A percentile compares a stretch with the other conserved stretches of the same genome.
Conservation (phyloP, 2,329 filamentous ascomycete species). For the Fusarium redolens region DNA sequence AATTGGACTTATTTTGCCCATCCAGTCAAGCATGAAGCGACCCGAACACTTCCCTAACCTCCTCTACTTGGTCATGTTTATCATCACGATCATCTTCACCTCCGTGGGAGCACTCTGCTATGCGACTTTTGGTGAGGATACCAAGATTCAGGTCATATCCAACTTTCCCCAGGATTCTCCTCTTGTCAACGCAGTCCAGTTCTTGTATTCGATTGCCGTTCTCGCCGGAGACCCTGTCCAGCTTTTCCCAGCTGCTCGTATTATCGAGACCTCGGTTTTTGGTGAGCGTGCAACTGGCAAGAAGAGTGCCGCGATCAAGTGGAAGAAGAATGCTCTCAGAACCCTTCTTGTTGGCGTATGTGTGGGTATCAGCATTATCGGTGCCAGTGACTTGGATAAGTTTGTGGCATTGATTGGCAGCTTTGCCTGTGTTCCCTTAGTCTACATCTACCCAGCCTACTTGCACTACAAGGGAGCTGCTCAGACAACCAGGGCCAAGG, state of each 20-base stretch:
- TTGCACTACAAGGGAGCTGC: constrained; percentile 77
- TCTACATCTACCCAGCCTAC: constrained; percentile 81
- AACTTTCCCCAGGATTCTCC: constrained; percentile 78
- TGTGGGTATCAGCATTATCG: constrained; percentile 69
- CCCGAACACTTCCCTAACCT: constrained; percentile 75
- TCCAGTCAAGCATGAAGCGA: constrained; percentile 79
- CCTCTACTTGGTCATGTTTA: constrained; percentile 75
- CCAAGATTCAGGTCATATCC: constrained; percentile 79
- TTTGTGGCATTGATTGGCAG: constrained; percentile 80
- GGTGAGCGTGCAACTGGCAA: constrained; percentile 74
- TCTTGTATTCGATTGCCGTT: constrained; percentile 78
- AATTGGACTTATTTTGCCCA: constrained; percentile 80
- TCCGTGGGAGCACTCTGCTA: constrained; percentile 80
- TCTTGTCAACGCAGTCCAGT: constrained; percentile 81
- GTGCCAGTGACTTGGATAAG: constrained; percentile 76
- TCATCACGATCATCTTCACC: constrained; percentile 79
- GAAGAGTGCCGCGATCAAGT: constrained; percentile 72
- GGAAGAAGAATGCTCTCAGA: constrained; percentile 79
- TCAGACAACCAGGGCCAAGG: constrained; percentile 64
- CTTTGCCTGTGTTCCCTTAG: constrained; percentile 78
- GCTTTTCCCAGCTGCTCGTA: constrained; percentile 78
- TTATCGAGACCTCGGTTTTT: constrained; percentile 75
- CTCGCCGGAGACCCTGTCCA: constrained; percentile 80
- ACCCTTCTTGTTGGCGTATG: constrained; percentile 67
- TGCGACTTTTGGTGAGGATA: constrained; percentile 75